Evolutionary conservation across 306 rosid species (phyloP).

Genomic region (Medicago arabica): DNA sequence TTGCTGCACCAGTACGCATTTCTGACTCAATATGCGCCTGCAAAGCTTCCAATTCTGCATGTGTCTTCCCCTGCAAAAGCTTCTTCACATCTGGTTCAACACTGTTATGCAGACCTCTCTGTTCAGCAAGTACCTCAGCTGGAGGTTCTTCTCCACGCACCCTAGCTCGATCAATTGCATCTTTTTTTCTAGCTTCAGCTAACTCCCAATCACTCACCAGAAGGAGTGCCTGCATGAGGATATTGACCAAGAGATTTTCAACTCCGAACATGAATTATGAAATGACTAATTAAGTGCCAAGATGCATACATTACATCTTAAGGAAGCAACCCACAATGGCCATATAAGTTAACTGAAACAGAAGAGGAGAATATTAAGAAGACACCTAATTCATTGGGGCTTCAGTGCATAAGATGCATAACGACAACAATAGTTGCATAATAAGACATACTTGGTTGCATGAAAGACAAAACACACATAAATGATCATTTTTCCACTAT

Average conservation of each 20-base stretch:
- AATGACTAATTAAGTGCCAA: constrained; percentile 12
- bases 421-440: background rate
- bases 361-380: constrained; percentile 4
- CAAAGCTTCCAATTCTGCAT: constrained; percentile 72
- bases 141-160: constrained; percentile 97
- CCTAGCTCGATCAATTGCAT: constrained; percentile 91
- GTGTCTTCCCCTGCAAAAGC: constrained; percentile 79
- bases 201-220: constrained; percentile 95
- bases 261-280: constrained; percentile 18
- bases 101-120: constrained; percentile 91
- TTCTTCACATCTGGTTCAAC: constrained; percentile 76
- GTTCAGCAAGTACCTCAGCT: constrained; percentile 93
- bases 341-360: background rate
- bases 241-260: constrained; percentile 24
- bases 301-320: constrained; percentile 2
- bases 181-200: constrained; percentile 89
- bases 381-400: background rate
- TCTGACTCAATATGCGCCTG: constrained; percentile 78
- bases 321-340: background rate
- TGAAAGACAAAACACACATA: background rate
- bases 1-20: constrained; percentile 91
- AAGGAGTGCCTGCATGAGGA: constrained; percentile 78
- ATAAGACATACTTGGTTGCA: background rate
- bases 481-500: background rate
- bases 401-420: background rate